Evolutionary conservation across 1,284 basidiomycete species (phyloP), one percentile per base, ranked within the genome.

Genomic region (Golubevia sp.): DNA sequence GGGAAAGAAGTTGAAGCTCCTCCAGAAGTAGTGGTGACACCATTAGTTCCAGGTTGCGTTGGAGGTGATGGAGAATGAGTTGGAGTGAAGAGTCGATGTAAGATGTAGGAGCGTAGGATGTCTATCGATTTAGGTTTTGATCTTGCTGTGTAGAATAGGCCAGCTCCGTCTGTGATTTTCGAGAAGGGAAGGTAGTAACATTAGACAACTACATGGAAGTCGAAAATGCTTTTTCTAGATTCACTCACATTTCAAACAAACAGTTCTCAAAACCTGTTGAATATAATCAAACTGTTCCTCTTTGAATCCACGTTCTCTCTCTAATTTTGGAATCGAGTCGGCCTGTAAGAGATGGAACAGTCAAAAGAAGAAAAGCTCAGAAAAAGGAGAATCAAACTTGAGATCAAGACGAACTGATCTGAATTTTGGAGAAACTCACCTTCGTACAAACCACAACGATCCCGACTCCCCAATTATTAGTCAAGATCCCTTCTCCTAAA

Each of bases 281-380:
- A 97, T 88, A 58, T 92, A 92, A 83, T 99, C 96, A 55, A 94
- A 95, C 72, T 92, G 88, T 83, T 98, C 96, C 84, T 99, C 97
- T 91, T 81, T 80, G 59, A 86, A 82, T 25, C 79, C 70, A 20
- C 79, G 77, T 24, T 85, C 83, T 38, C 80, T 70, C 61, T 86
- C 82, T 13, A 86, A 76, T 44, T 74, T 62, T 38, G 74, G 55
- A 58, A 85, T 83, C n/a, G 70, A 63, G 55, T 85, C 85, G 1
- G 83, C 74, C 71, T 79, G 49, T 34, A 5, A 3, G 11, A 34
- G 30, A 52, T 23, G 48, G 1, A 49, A 23, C 48, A 23, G 20
- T 1, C 18, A 49, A 18, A 23, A 49, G 18, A 49, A 49, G 18
- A 18, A 18, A 49, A 23, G 18, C 48, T 18, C 18, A 1, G 18